Evolutionary conservation across 768 basidiomycete species (phyloP).

Genomic region (Tylopilus intermedius): DNA sequence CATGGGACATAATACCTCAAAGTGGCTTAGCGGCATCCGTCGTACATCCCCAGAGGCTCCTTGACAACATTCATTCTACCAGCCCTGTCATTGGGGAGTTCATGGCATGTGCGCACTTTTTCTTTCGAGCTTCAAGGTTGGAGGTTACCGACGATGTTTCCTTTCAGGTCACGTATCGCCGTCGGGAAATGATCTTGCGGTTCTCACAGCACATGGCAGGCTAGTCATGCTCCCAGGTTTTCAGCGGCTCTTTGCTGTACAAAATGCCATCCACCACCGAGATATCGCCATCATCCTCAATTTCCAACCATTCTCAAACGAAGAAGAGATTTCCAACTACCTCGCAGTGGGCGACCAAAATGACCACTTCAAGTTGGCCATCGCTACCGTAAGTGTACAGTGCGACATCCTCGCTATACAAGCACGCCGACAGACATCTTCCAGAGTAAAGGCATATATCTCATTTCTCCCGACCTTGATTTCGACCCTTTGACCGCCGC

Average conservation of each 20-base stretch:
- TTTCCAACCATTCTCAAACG: slow-evolving; percentile 16
- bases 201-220: slow-evolving; percentile 24
- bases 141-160: slow-evolving; percentile 1
- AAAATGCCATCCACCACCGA: slow-evolving; percentile 37
- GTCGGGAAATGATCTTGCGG: slow-evolving; percentile 38
- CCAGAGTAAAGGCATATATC: slow-evolving; percentile 23
- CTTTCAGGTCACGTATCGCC: slow-evolving; percentile 41
- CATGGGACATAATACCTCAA: slow-evolving; percentile 31
- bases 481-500: slow-evolving; percentile 21
- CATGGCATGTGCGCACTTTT: slow-evolving; percentile 23
- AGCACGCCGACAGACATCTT: not conserved
- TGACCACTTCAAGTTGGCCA: slow-evolving; percentile 33
- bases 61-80: slow-evolving; percentile 4
- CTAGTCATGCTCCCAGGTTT: slow-evolving; percentile 28
- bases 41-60: slow-evolving; percentile 22
- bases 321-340: slow-evolving; percentile 36
- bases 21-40: slow-evolving; percentile 6
- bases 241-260: slow-evolving; percentile 21
- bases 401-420: not conserved
- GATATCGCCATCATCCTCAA: slow-evolving; percentile 28
- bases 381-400: slow-evolving; percentile 39
- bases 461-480: slow-evolving; percentile 22
- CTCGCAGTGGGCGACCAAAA: slow-evolving; percentile 41
- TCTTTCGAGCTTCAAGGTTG: not conserved
- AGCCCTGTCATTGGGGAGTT: slow-evolving; percentile 14